Conservation (phyloP, 352 stramenopile species). For the Pelagophyceae sp. region DNA sequence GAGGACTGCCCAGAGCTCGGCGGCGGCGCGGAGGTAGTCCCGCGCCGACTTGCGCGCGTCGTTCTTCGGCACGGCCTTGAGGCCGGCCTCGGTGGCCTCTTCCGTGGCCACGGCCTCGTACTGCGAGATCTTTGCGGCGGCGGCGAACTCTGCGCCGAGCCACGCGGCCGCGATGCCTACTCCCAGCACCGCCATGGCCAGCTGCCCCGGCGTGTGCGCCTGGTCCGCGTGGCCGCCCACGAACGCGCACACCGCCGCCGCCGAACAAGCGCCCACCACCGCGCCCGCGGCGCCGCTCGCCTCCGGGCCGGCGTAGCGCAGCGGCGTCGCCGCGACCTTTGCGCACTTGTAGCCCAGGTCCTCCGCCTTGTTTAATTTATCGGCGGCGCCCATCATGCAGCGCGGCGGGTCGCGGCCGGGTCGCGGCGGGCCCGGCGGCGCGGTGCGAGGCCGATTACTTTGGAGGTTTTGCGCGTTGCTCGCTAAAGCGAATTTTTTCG, state of each 20-base stretch:
- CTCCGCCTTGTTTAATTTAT: no score
- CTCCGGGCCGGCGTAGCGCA: neutral
- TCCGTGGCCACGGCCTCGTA: neutral
- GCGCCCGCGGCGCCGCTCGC: neutral
- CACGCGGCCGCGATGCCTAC: neutral
- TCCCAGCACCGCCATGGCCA: neutral
- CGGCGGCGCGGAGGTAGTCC: neutral
- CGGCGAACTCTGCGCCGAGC: neutral
- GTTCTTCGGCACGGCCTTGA: neutral
- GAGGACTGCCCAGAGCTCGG: constrained; percentile 10
- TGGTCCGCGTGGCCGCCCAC: neutral
- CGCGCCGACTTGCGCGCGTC: neutral
- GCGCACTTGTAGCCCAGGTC: no score
- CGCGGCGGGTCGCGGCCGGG: no score
- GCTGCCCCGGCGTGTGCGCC: constrained; percentile 4
- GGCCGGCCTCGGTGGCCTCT: neutral
- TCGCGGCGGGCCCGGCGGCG: no score
- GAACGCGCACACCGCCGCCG: neutral
- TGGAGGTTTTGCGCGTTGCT: no score
- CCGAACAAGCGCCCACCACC: neutral
- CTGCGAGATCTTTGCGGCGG: neutral
- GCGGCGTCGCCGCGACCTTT: neutral
- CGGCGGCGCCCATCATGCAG: no score
- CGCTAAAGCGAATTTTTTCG: no score
- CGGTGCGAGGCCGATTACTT: no score